Conservation (phyloP, 2,329 filamentous ascomycete genomes). For the Aspergillus ochraceoroseus region DNA sequence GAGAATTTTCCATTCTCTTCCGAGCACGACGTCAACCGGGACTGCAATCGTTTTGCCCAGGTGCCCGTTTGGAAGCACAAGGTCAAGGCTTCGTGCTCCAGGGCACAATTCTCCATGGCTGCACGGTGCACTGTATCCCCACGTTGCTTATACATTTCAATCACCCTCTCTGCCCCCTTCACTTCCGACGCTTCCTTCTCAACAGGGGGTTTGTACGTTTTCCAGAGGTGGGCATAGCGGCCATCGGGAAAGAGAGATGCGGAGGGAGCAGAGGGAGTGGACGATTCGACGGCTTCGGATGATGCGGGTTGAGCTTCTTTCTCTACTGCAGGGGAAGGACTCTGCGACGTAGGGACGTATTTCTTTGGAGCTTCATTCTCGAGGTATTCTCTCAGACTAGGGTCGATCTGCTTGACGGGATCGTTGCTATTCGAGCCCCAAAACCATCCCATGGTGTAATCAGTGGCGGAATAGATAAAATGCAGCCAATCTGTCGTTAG, state of each 20-base stretch:
- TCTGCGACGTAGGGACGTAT: constrained; percentile 46
- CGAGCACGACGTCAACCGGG: constrained; percentile 69
- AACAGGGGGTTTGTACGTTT: constrained; percentile 71
- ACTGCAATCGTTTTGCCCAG: constrained; percentile 53
- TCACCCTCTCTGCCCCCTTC: constrained; percentile 75
- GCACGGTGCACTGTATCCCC: constrained; percentile 71
- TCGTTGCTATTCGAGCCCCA: constrained; percentile 57
- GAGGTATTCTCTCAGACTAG: constrained; percentile 77
- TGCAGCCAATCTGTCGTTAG: no score
- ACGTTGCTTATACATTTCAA: constrained; percentile 79
- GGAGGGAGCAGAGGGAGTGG: constrained; percentile 35
- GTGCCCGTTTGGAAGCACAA: constrained; percentile 73
- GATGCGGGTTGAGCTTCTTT: constrained; percentile 24
- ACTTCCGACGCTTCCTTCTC: constrained; percentile 66
- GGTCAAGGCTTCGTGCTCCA: constrained; percentile 77
- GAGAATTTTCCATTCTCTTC: constrained; percentile 73
- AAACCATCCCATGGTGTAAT: constrained; percentile 55
- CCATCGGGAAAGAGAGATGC: constrained; percentile 64
- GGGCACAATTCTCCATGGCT: constrained; percentile 86
- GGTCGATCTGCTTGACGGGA: constrained; percentile 71
- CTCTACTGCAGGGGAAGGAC: constrained; percentile 20
- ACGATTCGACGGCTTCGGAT: constrained; percentile 23
- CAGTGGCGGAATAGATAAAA: not conserved
- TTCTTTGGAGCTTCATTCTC: constrained; percentile 74
- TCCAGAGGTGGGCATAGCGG: constrained; percentile 84